Base-by-base conservation (phyloP, 768 basidiomycete genomes). In the Chalciporus piperatus region DNA sequence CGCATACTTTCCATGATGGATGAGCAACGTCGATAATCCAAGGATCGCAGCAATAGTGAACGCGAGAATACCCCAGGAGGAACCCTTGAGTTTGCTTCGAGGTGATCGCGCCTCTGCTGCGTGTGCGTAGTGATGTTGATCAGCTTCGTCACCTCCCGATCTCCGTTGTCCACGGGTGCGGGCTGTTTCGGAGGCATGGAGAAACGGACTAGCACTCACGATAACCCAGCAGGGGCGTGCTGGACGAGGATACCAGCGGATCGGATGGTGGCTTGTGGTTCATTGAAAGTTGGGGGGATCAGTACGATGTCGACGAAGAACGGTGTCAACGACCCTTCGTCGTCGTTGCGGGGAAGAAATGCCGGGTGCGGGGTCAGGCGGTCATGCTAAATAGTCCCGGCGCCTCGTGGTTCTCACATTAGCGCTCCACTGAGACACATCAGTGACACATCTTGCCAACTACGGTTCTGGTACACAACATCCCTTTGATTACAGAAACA, bases 201-300 rank as follows among this genome's bases (percentile, higher is more conserved):
- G 22, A 49, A 28, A 12, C 42, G 25, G 19, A 14, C 14, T 32
- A 28, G n/a, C 7, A 44, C 5, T 19, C 28, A 30, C 27, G 50
- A 55, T 56, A 42, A 65, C 63, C 19, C 6, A 64, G 60, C 20
- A 64, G 41, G 3, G 63, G 60, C 1, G 63, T 64, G 10, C 17
- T 55, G 32, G 55, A 45, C 7, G 55, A 55, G 41, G 47, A 35
- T 3, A 25, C 14, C 3, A 11, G 30, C 44, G 41, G 35, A 43
- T 40, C n/a, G n/a, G 22, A 42, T 16, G 35, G 47, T 46, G 48
- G 43, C 28, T 45, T 41, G 10, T n/a, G 22, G 47, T 19, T 37
- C 61, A 64, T 64, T 19, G 25, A 38, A 9, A 28, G 42, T 37
- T 45, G 42, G 13, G 43, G 35, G 10, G n/a, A 23, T 43, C 47